These are phyloP conservation scores for Rhynchospora pubera DNA, from an alignment of 176 grass and related monocot species.

Conservation along the genomic window DNA sequence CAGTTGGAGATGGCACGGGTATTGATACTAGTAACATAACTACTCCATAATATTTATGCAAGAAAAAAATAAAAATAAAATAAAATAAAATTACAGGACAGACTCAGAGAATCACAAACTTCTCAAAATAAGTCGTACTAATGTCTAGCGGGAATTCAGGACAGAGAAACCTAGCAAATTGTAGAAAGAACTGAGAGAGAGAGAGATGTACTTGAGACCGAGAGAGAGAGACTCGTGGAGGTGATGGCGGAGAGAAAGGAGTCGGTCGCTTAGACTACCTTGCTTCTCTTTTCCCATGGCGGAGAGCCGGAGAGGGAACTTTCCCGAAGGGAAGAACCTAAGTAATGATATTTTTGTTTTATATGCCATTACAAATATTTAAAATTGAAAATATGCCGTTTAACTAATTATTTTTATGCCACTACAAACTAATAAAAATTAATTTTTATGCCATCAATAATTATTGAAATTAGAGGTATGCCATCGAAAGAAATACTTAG, in stretches of 20 bases:
- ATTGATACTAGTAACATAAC: neutral
- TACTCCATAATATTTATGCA: neutral
- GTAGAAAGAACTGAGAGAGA: neutral
- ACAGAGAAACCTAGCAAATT: neutral
- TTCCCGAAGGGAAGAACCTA: slow-evolving; percentile 10
- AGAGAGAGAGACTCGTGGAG: slow-evolving; percentile 16
- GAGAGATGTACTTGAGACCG: slow-evolving; percentile 6
- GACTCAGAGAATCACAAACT: neutral
- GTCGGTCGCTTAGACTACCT: slow-evolving; percentile 3
- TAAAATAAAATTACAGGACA: neutral
- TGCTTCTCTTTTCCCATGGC: slow-evolving; percentile 27
- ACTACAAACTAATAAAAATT: too few species aligned
- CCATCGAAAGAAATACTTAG: too few species aligned
- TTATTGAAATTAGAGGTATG: too few species aligned
- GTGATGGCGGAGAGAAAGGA: slow-evolving; percentile 2
- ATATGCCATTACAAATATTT: too few species aligned
- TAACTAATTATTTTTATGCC: too few species aligned
- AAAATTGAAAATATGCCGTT: too few species aligned
- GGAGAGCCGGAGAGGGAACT: neutral
- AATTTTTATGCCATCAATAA: too few species aligned
- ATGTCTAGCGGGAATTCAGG: neutral
- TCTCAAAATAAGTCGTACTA: neutral
- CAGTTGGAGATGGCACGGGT: neutral
- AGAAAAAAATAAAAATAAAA: neutral
- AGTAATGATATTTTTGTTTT: neutral